Evolutionary conservation across 1,284 basidiomycete genomes (phyloP).

Genomic region (Prillingera fragicola): DNA sequence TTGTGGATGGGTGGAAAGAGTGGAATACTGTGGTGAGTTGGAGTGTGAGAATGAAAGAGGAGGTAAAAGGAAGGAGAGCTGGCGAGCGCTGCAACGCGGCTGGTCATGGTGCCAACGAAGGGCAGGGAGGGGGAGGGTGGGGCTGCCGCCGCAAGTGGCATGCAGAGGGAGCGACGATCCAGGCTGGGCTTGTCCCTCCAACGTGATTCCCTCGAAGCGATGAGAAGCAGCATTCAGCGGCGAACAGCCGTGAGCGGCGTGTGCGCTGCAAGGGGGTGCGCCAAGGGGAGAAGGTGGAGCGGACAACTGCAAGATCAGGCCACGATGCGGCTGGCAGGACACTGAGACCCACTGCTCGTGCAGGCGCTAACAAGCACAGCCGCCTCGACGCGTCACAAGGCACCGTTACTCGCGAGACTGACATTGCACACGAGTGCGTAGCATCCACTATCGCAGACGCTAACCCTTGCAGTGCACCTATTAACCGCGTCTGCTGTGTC

Average conservation of each 20-base stretch:
- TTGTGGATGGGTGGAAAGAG: constrained; percentile 80
- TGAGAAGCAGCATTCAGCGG: too few relatives aligned
- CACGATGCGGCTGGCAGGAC: neutral
- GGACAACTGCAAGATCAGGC: neutral
- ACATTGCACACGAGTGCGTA: constrained; percentile 7
- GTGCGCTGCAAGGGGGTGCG: too few relatives aligned
- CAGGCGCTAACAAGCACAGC: too few relatives aligned
- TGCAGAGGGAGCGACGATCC: too few relatives aligned
- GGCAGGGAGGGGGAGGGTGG: neutral
- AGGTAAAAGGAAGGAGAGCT: neutral
- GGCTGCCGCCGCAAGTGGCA: neutral
- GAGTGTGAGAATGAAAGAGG: neutral
- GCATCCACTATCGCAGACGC: too few relatives aligned
- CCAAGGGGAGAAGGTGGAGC: too few relatives aligned
- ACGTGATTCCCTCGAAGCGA: too few relatives aligned
- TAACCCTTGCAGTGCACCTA: constrained; percentile 66
- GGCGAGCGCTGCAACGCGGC: neutral
- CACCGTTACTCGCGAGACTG: constrained; percentile 2
- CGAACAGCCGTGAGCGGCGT: too few relatives aligned
- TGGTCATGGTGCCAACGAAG: neutral
- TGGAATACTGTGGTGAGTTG: constrained; percentile 68
- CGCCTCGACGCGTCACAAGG: constrained; percentile 6
- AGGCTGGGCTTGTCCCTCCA: too few relatives aligned
- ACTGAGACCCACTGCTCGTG: too few relatives aligned
- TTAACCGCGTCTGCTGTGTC: constrained; percentile 72